Evolutionary conservation across 106 monocot species (phyloP), one percentile per base, ranked within the genome.

Genomic region (Amphibolis antarctica): DNA sequence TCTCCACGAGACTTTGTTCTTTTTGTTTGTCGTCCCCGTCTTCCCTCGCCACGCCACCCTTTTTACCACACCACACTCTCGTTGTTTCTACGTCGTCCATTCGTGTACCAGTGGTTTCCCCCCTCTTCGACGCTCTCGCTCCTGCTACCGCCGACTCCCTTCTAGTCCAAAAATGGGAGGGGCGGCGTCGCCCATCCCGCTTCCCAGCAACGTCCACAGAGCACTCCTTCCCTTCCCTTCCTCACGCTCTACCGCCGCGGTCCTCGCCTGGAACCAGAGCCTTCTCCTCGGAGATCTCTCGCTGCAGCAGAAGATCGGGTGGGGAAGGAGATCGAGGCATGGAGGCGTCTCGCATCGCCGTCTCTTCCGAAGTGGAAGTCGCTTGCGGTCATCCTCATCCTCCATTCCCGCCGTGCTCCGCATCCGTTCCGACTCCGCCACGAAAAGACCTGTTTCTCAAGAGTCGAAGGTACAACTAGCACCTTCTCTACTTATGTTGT

Each of bases 261-360:
- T 73, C 21, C 42, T 66, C 46, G 46, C 48, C 0, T 46, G 59
- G 66, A 60, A 28, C 31, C 58, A 46, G 59, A 44, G 59, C 7
- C 19, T 47, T 27, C 49, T 66, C 28, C 47, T 59, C 28, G 50
- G 66, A 29, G 56, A 66, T 46, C 47, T 47, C 30, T 29, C 57
- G 9, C 10, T 55, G 22, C 62, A 30, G 10, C 15, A 44, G 15
- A 30, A 42, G 36, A 60, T 21, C 19, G 29, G 72, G 36, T 47
- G 48, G 28, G 45, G 72, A 22, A 42, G 22, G 24, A 49, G 61
- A 13, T 59, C 59, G 19, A 44, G 20, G 26, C 55, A 43, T 1
- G 22, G 56, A 45, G 65, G 64, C 30, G 24, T 5, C 12, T 25
- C 9, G 10, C 51, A 13, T 36, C 50, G n/a, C 27, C 65, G 20